Percentiles rank a stretch among this genome's conserved stretches.
Evolutionary conservation across 129 eudicot species (phyloP).

Genomic region (Lactuca saligna): DNA sequence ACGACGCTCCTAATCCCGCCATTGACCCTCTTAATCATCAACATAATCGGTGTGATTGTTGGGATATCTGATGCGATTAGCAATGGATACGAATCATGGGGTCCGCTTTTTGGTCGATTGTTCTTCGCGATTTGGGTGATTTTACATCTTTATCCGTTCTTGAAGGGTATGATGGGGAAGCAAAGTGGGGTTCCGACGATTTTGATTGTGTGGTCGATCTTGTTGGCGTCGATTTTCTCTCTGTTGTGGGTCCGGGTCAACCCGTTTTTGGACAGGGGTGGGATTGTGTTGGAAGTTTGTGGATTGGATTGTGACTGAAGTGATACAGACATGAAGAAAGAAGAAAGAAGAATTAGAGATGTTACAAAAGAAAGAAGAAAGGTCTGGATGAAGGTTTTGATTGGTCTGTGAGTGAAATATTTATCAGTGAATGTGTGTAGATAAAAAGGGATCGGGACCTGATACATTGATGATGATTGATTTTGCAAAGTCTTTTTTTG

Average conservation of each 20-base stretch:
- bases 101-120: conserved; percentile 70
- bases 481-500: conserved; percentile 43
- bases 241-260: conserved; percentile 80
- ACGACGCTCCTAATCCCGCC: conserved; percentile 75
- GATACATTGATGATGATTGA: conserved; percentile 47
- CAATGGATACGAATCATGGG: conserved; percentile 88
- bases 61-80: conserved; percentile 77
- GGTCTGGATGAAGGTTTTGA: neutral
- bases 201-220: conserved; percentile 76
- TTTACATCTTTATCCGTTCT: conserved; percentile 89
- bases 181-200: conserved; percentile 67
- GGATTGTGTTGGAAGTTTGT: conserved; percentile 78
- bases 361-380: neutral
- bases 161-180: conserved; percentile 86
- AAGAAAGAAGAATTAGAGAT: neutral
- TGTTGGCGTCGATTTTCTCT: conserved; percentile 74
- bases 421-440: conserved; percentile 55
- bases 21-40: conserved; percentile 59
- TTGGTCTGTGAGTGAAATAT: conserved; percentile 11
- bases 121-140: conserved; percentile 92
- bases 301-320: conserved; percentile 73
- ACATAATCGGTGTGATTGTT: conserved; percentile 69
- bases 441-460: conserved; percentile 38
- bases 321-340: conserved; percentile 4
- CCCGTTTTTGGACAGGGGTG: conserved; percentile 59